Base-by-base conservation (phyloP, 1,284 basidiomycete species). In the Apiotrichum montevideense region DNA sequence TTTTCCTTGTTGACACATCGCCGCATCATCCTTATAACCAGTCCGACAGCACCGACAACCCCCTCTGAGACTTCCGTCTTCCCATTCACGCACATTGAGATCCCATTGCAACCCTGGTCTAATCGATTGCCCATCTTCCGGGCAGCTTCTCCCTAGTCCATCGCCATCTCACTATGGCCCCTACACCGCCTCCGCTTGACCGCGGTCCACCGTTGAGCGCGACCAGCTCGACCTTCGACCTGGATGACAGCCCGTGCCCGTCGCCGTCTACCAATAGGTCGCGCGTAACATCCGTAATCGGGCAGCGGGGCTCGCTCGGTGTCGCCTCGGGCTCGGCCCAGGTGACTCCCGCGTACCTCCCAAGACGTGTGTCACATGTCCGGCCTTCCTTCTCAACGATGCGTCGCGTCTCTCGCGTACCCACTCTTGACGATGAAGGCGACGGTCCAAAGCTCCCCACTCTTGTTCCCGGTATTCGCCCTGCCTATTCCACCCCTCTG, bases 401-500 rank as follows among this genome's bases (percentile, higher is more conserved):
- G 32, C 54, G 58, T n/a, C 58, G 58, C 39, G 44, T 51, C 33
- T 59, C 58, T 9, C 51, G 58, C 8, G 34, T 41, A 3, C 32
- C 55, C 9, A 52, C 46, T 35, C 32, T 35, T 21, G 49, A 57
- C n/a, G 63, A 61, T 4, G 69, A 69, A 4, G 68, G 69, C 29
- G 68, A 62, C 2, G 42, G 43, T 21, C 63, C 66, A 1, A 75
- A 75, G 60, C 59, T 77, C 21, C 76, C 76, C 7, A 69, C 66
- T 3, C 61, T 77, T 32, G 70, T 76, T 15, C 74, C 74, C 7
- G 75, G 75, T 8, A 77, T 77, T 43, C 62, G 76, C 21, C 74
- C 74, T 2, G 76, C 76, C 8, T 77, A 76, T 57, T 73, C 75
- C 9, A 94, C 90, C 1, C 91, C 92, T 3, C 74, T 97, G 33